phyloP scores from a whole-genome alignment of 768 basidiomycete species.

The Suillus americanus region DNA sequence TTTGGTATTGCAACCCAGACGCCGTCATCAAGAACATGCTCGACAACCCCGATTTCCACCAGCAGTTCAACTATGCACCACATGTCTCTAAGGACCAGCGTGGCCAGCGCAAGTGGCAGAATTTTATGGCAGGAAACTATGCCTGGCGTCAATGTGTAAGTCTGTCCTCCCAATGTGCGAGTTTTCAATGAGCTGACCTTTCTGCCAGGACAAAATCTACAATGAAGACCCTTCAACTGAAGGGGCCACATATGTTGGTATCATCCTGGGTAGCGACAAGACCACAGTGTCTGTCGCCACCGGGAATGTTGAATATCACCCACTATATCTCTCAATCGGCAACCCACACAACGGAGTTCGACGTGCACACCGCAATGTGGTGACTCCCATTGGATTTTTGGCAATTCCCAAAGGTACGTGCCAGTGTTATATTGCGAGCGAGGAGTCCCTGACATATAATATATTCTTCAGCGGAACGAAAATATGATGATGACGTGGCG shows the following conservation, averaged over 20 bases:
- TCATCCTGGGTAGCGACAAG: constrained; percentile 25
- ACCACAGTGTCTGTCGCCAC: constrained; percentile 25
- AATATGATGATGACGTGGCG: constrained; percentile 13
- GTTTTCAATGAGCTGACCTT: neutral
- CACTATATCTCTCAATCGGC: constrained; percentile 18
- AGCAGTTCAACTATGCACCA: constrained; percentile 19
- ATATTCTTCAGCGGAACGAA: constrained; percentile 3
- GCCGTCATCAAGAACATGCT: constrained; percentile 17
- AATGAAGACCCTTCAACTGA: constrained; percentile 14
- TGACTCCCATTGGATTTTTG: constrained; percentile 14
- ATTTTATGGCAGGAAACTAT: constrained; percentile 43
- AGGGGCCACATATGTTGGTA: constrained; percentile 18
- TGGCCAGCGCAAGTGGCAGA: constrained; percentile 24
- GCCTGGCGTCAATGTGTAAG: constrained; percentile 37
- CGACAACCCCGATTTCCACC: constrained; percentile 22
- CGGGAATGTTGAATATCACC: constrained; percentile 23
- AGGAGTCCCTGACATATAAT: neutral
- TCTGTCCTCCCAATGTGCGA: neutral
- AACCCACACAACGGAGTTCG: constrained; percentile 17
- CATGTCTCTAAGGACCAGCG: constrained; percentile 24
- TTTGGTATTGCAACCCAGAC: constrained; percentile 24
- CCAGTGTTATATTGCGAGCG: neutral
- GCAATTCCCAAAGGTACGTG: constrained; percentile 18
- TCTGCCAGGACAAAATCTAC: neutral
- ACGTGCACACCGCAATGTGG: constrained; percentile 9